Evolutionary conservation across 2,329 filamentous ascomycete species (phyloP), one percentile per base, ranked within the genome.

Genomic region (Graphium sp.): DNA sequence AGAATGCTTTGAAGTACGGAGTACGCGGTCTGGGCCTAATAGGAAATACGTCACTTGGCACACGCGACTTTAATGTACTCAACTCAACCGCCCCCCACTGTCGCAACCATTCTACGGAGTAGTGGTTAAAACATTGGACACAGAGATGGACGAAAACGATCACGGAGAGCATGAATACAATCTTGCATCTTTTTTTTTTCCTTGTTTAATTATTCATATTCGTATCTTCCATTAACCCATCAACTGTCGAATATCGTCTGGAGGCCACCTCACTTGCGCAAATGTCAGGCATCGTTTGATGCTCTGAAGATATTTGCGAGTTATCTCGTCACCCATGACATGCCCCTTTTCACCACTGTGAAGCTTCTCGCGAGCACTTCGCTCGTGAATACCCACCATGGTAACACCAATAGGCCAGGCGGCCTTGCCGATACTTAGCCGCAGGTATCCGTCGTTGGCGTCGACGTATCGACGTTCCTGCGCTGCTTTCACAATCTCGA

Each of bases 381-480:
- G 74, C 61, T 95, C 89, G 67, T 98, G 89, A 42, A 98, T 98
- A 62, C 89, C 89, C 45, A 98, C 89, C 89, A 95, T 98, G 50
- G 89, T 98, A 22, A 98, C 89, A 54, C 89, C 89, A 45, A 98
- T 98, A 15, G 89, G 89, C 89, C 89, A 98, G 11, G 89, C 89
- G 40, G 84, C 85, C 57, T 93, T 93, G 38, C 84, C 84, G 45
- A 98, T 98, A 48, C 82, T 92, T 31, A 98, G 61, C 30, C 82
- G 67, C 35, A 98, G 60, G 50, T 98, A 98, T 1, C 83, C 85
- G 48, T 98, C 82, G 47, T 95, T 95, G 19, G 89, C 89, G 53
- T 94, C 81, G 26, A 98, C 87, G 46, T 98, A 98, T 37, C 82
- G 72, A 34, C 84, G 69, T 46, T 84, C 75, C 53, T 98, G 89